Evolutionary conservation across 2,329 filamentous ascomycete species (phyloP).

Genomic region (Sclerotinia nivalis): DNA sequence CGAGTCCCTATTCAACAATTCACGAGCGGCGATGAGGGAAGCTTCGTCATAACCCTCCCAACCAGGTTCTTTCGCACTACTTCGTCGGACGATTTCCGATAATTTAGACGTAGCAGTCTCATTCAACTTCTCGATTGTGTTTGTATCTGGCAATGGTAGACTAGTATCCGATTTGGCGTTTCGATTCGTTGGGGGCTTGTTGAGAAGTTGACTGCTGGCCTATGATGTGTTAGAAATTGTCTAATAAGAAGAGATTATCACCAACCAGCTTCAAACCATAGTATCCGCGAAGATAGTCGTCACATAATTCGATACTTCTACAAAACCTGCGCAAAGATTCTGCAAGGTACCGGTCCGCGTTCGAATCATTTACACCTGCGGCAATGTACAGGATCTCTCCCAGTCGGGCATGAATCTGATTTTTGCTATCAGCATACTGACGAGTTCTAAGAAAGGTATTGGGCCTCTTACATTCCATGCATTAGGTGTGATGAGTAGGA

Average conservation of each 20-base stretch:
- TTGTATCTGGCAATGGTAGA: constrained; percentile 55
- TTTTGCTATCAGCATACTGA: constrained; percentile 33
- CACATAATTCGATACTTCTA: constrained; percentile 88
- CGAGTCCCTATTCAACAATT: constrained; percentile 43
- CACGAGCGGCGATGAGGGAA: constrained; percentile 71
- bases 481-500: constrained; percentile 81
- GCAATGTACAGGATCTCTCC: constrained; percentile 82
- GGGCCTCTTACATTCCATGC: constrained; percentile 80
- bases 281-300: constrained; percentile 87
- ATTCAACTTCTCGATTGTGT: constrained; percentile 67
- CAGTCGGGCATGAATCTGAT: constrained; percentile 78
- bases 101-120: constrained; percentile 73
- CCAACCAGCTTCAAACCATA: constrained; percentile 84
- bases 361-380: constrained; percentile 48
- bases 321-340: constrained; percentile 84
- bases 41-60: constrained; percentile 73
- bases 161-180: constrained; percentile 48
- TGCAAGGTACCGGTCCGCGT: constrained; percentile 55
- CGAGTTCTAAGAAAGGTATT: neutral
- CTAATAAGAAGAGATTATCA: constrained; percentile 8
- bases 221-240: constrained; percentile 33
- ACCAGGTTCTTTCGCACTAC: constrained; percentile 58
- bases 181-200: constrained; percentile 48
- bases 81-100: constrained; percentile 70
- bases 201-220: constrained; percentile 47